Conservation (phyloP, 2,329 filamentous ascomycete genomes). For the Penicillium rolfsii region DNA sequence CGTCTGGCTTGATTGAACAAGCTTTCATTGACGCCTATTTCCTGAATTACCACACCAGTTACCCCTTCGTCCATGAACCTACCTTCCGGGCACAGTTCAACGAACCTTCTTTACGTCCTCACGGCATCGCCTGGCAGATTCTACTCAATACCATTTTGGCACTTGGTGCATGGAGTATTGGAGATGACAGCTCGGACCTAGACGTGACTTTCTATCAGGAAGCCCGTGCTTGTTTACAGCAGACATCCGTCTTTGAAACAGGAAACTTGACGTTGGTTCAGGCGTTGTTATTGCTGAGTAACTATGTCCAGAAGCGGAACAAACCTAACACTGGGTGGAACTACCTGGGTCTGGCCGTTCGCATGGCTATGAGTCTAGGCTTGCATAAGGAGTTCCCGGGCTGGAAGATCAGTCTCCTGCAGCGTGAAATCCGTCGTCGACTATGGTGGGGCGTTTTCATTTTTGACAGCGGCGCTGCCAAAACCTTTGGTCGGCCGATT, state of each 20-base stretch:
- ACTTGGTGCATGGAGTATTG: conserved; percentile 50
- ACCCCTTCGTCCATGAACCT: conserved; percentile 54
- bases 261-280: conserved; percentile 56
- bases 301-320: conserved; percentile 56
- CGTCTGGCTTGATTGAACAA: conserved; percentile 45
- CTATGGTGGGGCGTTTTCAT: conserved; percentile 51
- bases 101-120: conserved; percentile 48
- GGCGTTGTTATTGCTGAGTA: conserved; percentile 52
- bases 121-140: conserved; percentile 50
- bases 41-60: conserved; percentile 51
- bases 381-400: conserved; percentile 56
- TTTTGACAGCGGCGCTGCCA: conserved; percentile 55
- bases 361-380: conserved; percentile 55
- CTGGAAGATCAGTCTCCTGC: conserved; percentile 51
- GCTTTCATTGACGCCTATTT: conserved; percentile 53
- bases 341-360: conserved; percentile 53
- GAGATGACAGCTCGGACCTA: conserved; percentile 45
- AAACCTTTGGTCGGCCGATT: conserved; percentile 55
- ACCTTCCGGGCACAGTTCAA: conserved; percentile 54
- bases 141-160: conserved; percentile 52
- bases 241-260: conserved; percentile 52
- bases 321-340: conserved; percentile 57
- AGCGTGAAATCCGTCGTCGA: conserved; percentile 47
- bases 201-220: conserved; percentile 53
- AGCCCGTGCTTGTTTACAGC: conserved; percentile 51